Evolutionary conservation across 2,329 filamentous ascomycete genomes (phyloP), one percentile per base, ranked within the genome.

Genomic region (Macroventuria anomochaeta): DNA sequence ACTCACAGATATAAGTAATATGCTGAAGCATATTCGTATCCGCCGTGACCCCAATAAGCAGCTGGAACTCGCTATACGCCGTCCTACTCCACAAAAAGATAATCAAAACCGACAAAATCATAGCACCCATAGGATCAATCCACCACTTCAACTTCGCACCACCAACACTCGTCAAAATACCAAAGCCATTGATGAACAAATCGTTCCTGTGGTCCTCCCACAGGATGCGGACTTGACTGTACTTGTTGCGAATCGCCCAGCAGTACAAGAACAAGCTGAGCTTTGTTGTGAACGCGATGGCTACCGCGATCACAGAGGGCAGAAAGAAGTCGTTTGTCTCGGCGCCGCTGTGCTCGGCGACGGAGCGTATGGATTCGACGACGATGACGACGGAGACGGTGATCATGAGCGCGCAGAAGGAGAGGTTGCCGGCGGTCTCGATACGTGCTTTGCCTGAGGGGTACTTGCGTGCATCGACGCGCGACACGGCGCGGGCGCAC

Each of bases 191-290:
- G 82, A 99, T 91, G 67, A 96, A 82, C n/a, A 99, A 81, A 71
- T 99, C 95, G 71, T 99, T 99, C 57, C 95, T 88, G 78, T 99
- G 95, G 70, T 97, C 93, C 75, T 96, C 90, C 93, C 92, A 97
- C 12, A 97, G 80, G 71, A 97, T 97, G 52, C 89, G 85, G 59
- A 97, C 86, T 75, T 97, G 93, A 56, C 87, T 91, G 79, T 97
- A 96, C 67, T 91, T 90, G 78, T 97, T 88, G 63, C 93, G 88
- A 67, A 97, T 77, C 4, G 90, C 86, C 86, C 89, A 97, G 78
- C 95, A 97, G 79, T 97, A 97, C 21, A 96, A 65, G 75, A 97
- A 97, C 0, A 97, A 82, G 5, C 67, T 69, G 13, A 97, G 79
- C 73, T 99, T 97, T 18, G 93, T 96, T 25, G 73, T 76, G 70